Conservation (phyloP, 306 rosid genomes). For the Cucurbita ficifolia region DNA sequence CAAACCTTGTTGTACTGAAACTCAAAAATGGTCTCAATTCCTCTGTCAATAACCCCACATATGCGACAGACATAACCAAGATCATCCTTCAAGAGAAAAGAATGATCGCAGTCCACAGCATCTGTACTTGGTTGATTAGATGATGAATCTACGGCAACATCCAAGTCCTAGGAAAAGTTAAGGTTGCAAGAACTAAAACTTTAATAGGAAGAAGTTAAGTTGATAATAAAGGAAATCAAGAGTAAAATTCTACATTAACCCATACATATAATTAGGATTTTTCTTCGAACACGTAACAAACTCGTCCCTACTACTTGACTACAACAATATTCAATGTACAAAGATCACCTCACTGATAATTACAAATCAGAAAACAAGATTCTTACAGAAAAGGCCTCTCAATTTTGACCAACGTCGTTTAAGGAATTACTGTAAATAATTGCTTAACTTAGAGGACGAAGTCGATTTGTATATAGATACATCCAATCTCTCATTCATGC, state of each 20-base stretch:
- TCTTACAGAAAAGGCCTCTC: not conserved
- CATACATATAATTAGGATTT: not conserved
- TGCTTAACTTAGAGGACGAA: not conserved
- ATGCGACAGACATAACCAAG: constrained; percentile 83
- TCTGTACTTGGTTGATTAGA: constrained; percentile 23
- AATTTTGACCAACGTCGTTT: not conserved
- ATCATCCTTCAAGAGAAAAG: constrained; percentile 80
- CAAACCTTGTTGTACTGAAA: constrained; percentile 55
- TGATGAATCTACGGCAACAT: constrained; percentile 27
- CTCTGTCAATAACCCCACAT: constrained; percentile 64
- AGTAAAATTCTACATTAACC: not conserved
- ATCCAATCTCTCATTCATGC: not conserved
- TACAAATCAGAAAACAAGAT: not conserved
- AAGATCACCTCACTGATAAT: not conserved
- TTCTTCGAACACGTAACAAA: not conserved
- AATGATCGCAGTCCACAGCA: constrained; percentile 68
- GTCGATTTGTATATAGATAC: not conserved
- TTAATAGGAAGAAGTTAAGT: not conserved
- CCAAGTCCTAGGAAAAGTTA: constrained; percentile 26
- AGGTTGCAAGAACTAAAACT: not conserved
- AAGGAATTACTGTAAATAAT: not conserved
- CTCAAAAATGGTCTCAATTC: constrained; percentile 79
- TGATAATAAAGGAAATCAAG: not conserved
- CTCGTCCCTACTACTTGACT: not conserved
- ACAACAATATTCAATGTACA: not conserved